Base-by-base conservation (phyloP, 345 rosid species). In the Arabidopsis suecica region DNA sequence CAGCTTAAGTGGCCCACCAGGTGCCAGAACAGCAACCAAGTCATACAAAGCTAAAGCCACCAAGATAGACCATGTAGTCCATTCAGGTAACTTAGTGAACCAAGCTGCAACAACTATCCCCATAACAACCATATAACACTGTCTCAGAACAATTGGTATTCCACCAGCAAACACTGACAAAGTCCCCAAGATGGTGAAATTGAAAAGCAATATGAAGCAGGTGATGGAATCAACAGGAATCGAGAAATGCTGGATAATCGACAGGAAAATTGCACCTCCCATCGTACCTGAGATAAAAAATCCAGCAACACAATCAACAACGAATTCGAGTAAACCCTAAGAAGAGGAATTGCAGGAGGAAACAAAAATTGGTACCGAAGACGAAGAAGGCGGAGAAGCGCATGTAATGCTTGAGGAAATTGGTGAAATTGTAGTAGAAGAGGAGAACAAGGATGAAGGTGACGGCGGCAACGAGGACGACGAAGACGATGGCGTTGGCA, bases 1-100 rank as follows among this genome's bases (percentile, higher is more conserved):
- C 75, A 95, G 60, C 85, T 90, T 95, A 61, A 92, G 98, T 3
- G 98, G 98, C 1, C 98, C 98, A 44, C 98, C 97, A 49, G 98
- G 99, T 4, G 91, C 97, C 79, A 94, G 82, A 78, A 94, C 99
- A 20, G 97, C 99, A 25, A 84, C 91, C 83, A 94, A 68, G 81
- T 94, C 99, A 80, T 94, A 94, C 37, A 89, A 33, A 70, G 97
- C 99, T 77, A 94, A 53, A n/a, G 97, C 97, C 63, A 92, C 90
- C 50, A 94, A 79, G 78, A 90, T 78, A 73, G 71, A 80, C 99
- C 99, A 94, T 0, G 99, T 94, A 75, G 97, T 92, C 99, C 97
- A 95, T 54, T 95, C 97, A 0, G 97, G 99, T 68, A 95, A 69
- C 74, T 89, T 95, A 2, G 99, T 89, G 76, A 94, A 90, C 99